Evolutionary conservation across 495 filamentous ascomycete species (phyloP).

Genomic region (Neurospora sp.): DNA sequence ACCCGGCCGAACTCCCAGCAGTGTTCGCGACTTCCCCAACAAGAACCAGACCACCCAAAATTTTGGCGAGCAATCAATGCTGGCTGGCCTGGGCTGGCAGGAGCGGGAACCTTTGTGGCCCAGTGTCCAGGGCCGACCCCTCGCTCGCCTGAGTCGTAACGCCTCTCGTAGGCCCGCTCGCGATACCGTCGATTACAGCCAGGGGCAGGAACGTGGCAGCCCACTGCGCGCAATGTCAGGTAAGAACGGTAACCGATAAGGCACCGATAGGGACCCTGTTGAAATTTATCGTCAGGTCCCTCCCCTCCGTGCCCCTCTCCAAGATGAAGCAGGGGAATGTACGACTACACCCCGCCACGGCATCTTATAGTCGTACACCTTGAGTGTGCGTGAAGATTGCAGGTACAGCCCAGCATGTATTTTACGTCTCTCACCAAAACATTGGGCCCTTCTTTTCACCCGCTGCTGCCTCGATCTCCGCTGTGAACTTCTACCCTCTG

Average conservation of each 20-base stretch:
- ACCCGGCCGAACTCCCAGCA: neutral
- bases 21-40: conserved; percentile 25
- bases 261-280: neutral
- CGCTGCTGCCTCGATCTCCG: neutral
- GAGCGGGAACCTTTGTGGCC: neutral
- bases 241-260: neutral
- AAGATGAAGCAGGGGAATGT: neutral
- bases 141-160: neutral
- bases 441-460: neutral
- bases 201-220: neutral
- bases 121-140: neutral
- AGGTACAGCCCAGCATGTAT: neutral
- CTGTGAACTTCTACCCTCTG: neutral
- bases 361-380: neutral
- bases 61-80: conserved; percentile 17
- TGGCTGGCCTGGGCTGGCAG: neutral
- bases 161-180: neutral
- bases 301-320: neutral
- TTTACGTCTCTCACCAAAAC: neutral
- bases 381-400: neutral
- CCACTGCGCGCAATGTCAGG: neutral
- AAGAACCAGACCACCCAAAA: conserved; percentile 18
- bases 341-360: neutral
- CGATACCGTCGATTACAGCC: neutral
- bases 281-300: neutral